Base-by-base conservation (phyloP, 2,329 filamentous ascomycete species). In the Penicillium sp. region DNA sequence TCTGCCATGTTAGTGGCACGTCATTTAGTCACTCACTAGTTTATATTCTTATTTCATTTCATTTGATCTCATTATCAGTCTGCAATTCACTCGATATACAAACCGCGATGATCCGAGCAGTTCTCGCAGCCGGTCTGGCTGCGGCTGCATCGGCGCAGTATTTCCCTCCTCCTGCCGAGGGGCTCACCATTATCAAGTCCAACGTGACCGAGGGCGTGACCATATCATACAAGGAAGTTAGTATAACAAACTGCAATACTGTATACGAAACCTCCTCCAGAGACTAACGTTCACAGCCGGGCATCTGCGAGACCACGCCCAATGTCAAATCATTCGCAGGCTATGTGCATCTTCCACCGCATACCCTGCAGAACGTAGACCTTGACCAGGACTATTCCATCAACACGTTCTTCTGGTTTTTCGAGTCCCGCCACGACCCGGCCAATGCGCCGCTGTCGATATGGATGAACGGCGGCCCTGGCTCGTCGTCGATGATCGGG, bases 321-420 rank as follows among this genome's bases (percentile, higher is more conserved):
- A 77, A 78, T 8, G 81, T 84, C 46, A 79, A 76, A 61, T 79
- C 77, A 30, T 88, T 84, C 68, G 79, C 80, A 0, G 83, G 83
- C 33, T 86, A 85, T 60, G 79, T 86, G 14, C 78, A 82, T 66
- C 74, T 86, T 3, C 81, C 81, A 1, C 75, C 77, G 2, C 73
- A 73, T 26, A 70, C 75, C 1, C 61, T 76, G 49, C 61, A 68
- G 28, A 68, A 79, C 48, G 61, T 74, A 4, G 61, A 66, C 33
- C 71, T 74, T 24, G 63, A 70, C 35, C 81, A 83, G 62, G 68
- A 81, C 56, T 84, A 84, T 62, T 74, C 79, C 2, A 83, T 84
- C 61, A 84, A 84, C 64, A 85, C 81, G 50, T 87, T 85, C 69
- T 87, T 86, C 69, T 84, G 83, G 82, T 86, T 85, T 64, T 81